Percentiles rank a stretch among this genome's conserved stretches.
phyloP scores from a whole-genome alignment of 1,284 basidiomycete species.

The Rhodotorula sp. region DNA sequence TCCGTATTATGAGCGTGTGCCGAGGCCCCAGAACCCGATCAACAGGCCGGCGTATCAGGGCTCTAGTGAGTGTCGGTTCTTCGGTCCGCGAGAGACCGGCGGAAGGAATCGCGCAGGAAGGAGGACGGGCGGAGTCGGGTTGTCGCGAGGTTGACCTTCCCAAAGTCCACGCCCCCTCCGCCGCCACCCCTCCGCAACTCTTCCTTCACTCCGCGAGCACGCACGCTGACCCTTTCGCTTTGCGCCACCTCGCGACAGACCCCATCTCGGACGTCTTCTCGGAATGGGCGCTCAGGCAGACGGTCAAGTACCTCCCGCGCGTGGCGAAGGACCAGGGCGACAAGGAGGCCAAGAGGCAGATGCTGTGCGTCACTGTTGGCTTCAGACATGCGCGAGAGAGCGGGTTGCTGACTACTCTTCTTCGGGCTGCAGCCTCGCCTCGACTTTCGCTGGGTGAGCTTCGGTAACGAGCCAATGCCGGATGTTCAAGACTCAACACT shows the following conservation, averaged over 20 bases:
- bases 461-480: too few species aligned
- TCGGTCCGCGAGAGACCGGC: not conserved
- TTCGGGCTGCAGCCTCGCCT: slow-evolving; percentile 1
- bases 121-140: too few species aligned
- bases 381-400: not conserved
- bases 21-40: slow-evolving; percentile 81
- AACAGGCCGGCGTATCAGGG: slow-evolving; percentile 90
- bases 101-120: not conserved
- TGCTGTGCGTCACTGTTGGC: slow-evolving; percentile 57
- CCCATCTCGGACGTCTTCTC: slow-evolving; percentile 82
- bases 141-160: not conserved
- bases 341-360: slow-evolving; percentile 79
- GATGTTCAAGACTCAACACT: too few species aligned
- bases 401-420: not conserved
- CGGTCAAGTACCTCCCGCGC: slow-evolving; percentile 84
- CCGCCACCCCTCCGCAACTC: slow-evolving; percentile 43
- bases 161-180: slow-evolving; percentile 48
- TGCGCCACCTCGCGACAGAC: not conserved
- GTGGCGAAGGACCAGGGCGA: slow-evolving; percentile 76
- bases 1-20: slow-evolving; percentile 82
- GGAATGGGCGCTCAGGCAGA: slow-evolving; percentile 87
- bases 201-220: not conserved
- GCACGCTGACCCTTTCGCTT: not conserved
- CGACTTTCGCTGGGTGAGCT: slow-evolving; percentile 6
- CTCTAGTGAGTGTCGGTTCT: slow-evolving; percentile 54